Evolutionary conservation across 2,329 filamentous ascomycete species (phyloP).

Genomic region (Aspergillus costaricaensis): DNA sequence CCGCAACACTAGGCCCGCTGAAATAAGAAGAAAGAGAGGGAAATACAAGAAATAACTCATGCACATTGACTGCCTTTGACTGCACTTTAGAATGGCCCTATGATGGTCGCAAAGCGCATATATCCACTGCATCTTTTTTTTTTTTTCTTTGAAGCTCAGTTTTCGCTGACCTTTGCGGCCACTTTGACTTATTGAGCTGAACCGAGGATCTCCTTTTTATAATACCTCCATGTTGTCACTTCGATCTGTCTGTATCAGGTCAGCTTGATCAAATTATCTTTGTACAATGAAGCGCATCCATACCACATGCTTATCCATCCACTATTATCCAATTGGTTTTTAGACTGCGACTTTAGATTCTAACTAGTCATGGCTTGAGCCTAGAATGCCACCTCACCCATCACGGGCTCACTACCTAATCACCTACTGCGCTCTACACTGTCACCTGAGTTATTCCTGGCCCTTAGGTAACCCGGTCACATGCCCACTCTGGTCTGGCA

Average conservation of each 20-base stretch:
- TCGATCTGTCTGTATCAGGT: slow-evolving; percentile 19
- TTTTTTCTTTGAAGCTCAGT: slow-evolving; percentile 9
- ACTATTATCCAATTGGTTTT: slow-evolving; percentile 18
- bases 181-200: neutral
- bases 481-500: too few relatives aligned
- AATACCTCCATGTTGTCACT: slow-evolving; percentile 20
- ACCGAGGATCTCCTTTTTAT: slow-evolving; percentile 3
- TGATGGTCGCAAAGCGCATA: neutral
- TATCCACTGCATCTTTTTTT: slow-evolving; percentile 17
- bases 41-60: slow-evolving; percentile 13
- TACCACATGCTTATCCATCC: slow-evolving; percentile 37
- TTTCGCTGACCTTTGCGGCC: neutral
- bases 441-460: too few relatives aligned
- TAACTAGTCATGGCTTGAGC: too few relatives aligned
- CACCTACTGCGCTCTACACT: too few relatives aligned
- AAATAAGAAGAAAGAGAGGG: slow-evolving; percentile 6
- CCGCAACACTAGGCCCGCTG: slow-evolving; percentile 29
- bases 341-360: too few relatives aligned
- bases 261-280: slow-evolving; percentile 24
- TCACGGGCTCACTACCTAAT: too few relatives aligned
- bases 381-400: too few relatives aligned
- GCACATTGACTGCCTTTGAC: slow-evolving; percentile 18
- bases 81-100: slow-evolving; percentile 20
- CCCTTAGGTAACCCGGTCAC: too few relatives aligned
- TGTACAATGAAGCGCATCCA: slow-evolving; percentile 46